These are phyloP conservation scores for Coriaria nepalensis DNA, from an alignment of 306 rosid genomes.

Conservation along the genomic window DNA sequence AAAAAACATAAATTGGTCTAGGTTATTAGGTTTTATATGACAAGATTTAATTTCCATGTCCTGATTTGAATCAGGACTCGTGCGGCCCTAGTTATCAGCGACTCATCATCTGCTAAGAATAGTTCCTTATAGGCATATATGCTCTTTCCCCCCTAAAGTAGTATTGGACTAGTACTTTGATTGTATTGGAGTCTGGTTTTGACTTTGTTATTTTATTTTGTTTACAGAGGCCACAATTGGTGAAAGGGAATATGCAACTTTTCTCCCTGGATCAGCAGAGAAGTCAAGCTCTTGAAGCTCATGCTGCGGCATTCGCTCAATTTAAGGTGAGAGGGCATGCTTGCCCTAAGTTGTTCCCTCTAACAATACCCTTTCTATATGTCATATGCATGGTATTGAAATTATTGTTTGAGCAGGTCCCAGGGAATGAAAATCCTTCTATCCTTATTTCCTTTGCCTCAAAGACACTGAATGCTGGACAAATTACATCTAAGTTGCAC, in stretches of 20 bases:
- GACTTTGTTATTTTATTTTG: conserved; percentile 12
- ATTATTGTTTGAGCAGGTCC: conserved; percentile 37
- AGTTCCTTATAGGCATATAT: no score
- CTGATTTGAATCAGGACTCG: no score
- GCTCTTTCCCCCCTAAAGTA: no score
- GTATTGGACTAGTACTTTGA: background rate
- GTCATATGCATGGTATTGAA: background rate
- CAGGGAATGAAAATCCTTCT: conserved; percentile 89
- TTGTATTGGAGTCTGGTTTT: conserved; percentile 6
- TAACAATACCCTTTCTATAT: background rate
- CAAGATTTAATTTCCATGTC: no score
- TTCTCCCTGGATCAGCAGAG: conserved; percentile 96
- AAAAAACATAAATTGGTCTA: no score
- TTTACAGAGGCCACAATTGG: conserved; percentile 82
- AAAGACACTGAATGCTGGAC: conserved; percentile 88
- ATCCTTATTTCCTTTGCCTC: conserved; percentile 84
- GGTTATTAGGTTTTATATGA: no score
- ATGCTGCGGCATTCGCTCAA: conserved; percentile 95
- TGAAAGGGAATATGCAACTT: conserved; percentile 98
- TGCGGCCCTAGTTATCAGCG: no score
- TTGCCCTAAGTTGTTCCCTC: conserved; percentile 1
- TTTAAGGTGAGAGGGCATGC: conserved; percentile 52
- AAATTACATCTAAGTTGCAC: conserved; percentile 79
- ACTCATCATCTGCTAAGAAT: no score
- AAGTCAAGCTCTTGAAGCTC: conserved; percentile 99